Conservation (phyloP, 2,329 filamentous ascomycete genomes). For the Ceratocystis smalleyi region DNA sequence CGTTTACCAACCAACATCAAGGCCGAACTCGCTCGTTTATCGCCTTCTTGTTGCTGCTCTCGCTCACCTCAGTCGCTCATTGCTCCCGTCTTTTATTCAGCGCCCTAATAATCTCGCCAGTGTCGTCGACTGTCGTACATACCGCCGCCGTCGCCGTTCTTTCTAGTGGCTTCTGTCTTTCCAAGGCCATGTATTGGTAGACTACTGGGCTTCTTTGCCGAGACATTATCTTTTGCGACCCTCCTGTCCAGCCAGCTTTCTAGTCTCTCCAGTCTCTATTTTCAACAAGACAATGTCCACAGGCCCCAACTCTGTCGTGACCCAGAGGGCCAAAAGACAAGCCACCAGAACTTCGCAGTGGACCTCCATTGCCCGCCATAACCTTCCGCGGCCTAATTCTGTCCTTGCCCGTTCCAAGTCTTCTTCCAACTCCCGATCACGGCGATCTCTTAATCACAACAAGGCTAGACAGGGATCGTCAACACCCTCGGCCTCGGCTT, state of each 20-base stretch:
- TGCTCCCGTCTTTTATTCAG: neutral
- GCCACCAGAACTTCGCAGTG: conserved; percentile 12
- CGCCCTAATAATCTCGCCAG: neutral
- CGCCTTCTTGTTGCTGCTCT: neutral
- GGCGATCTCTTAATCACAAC: neutral
- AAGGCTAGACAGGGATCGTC: neutral
- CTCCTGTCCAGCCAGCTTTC: neutral
- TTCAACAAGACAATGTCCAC: conserved; percentile 1
- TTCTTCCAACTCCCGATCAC: neutral
- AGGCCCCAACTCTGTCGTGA: conserved; percentile 9
- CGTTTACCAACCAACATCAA: neutral
- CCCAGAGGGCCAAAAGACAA: conserved; percentile 11
- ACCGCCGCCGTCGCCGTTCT: neutral
- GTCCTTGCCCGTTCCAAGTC: conserved; percentile 5
- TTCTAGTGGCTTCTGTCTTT: neutral
- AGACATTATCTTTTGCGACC: neutral
- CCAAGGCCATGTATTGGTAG: conserved; percentile 13
- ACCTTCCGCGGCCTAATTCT: conserved; percentile 7
- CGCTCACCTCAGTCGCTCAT: conserved; percentile 1
- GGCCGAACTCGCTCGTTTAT: neutral
- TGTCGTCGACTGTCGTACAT: neutral
- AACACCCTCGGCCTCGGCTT: neutral
- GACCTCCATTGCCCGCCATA: conserved; percentile 10
- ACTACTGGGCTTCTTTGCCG: conserved; percentile 1
- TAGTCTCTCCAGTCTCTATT: neutral